These are phyloP conservation scores for Cornus suecica DNA, from an alignment of 148 eudicot species.

Conservation along the genomic window DNA sequence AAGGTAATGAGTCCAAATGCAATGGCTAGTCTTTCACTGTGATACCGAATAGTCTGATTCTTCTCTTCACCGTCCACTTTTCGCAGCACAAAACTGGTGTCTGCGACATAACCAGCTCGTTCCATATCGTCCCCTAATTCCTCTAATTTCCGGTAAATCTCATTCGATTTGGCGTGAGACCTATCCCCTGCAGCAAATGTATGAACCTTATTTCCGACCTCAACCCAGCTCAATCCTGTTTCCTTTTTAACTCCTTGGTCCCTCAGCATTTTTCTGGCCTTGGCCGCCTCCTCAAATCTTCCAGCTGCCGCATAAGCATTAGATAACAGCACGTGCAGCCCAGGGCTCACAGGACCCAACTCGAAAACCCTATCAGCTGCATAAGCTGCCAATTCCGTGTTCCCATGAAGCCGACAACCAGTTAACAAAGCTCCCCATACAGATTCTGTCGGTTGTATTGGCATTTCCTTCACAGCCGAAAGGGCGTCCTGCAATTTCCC, in stretches of 20 bases:
- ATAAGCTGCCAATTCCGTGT: slow-evolving; percentile 76
- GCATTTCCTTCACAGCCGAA: slow-evolving; percentile 57
- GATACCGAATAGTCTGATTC: slow-evolving; percentile 55
- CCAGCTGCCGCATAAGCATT: slow-evolving; percentile 87
- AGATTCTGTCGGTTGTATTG: slow-evolving; percentile 69
- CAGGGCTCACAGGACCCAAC: slow-evolving; percentile 65
- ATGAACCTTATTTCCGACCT: slow-evolving; percentile 71
- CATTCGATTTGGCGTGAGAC: slow-evolving; percentile 35
- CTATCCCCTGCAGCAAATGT: slow-evolving; percentile 74
- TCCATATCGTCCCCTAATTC: slow-evolving; percentile 68
- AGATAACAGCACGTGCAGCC: slow-evolving; percentile 58
- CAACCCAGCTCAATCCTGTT: slow-evolving; percentile 91
- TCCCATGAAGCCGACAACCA: slow-evolving; percentile 58
- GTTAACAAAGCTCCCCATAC: slow-evolving; percentile 90
- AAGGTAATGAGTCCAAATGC: slow-evolving; percentile 74
- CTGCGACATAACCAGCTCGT: slow-evolving; percentile 75
- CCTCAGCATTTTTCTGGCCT: slow-evolving; percentile 66
- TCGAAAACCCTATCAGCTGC: slow-evolving; percentile 78
- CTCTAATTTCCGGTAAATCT: slow-evolving; percentile 65
- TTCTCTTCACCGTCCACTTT: slow-evolving; percentile 63
- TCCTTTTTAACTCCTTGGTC: slow-evolving; percentile 82
- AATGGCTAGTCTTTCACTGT: slow-evolving; percentile 84
- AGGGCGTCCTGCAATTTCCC: slow-evolving; percentile 71
- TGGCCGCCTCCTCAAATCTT: slow-evolving; percentile 81
- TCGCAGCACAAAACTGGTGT: slow-evolving; percentile 71